Conservation (phyloP, 164 flowering plant species). For the Annona squamosa region DNA sequence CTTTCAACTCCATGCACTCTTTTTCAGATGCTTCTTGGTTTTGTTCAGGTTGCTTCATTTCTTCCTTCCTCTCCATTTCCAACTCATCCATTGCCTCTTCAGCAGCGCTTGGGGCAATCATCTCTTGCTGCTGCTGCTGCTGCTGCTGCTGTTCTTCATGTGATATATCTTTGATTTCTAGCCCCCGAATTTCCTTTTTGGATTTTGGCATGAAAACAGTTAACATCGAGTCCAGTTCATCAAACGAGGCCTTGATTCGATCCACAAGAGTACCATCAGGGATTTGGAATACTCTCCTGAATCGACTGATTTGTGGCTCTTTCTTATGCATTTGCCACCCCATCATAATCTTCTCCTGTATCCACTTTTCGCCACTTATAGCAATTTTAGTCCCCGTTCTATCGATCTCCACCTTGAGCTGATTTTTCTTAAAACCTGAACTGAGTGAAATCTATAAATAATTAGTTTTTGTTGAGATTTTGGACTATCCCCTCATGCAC, state of each 20-base stretch:
- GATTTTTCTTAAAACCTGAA: constrained; percentile 45
- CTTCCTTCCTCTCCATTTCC: neutral
- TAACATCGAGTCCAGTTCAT: constrained; percentile 37
- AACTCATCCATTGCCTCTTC: neutral
- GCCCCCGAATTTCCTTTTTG: constrained; percentile 39
- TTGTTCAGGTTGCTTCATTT: neutral
- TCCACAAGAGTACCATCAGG: constrained; percentile 58
- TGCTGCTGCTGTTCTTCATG: constrained; percentile 20
- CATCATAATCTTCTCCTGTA: constrained; percentile 43
- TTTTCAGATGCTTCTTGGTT: neutral
- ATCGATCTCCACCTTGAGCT: constrained; percentile 45
- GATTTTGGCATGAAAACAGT: constrained; percentile 51
- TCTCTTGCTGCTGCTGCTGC: neutral
- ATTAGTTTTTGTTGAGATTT: no score
- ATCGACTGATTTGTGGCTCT: constrained; percentile 32
- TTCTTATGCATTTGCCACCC: constrained; percentile 38
- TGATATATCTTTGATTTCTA: constrained; percentile 39
- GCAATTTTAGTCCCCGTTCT: constrained; percentile 44
- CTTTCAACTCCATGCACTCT: neutral
- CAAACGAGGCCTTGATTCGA: constrained; percentile 42
- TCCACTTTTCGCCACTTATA: constrained; percentile 42
- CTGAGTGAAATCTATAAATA: neutral
- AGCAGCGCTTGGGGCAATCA: neutral
- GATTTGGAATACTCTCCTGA: constrained; percentile 45
- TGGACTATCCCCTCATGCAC: no score